A percentile compares a stretch with the other conserved stretches of the same genome.
Evolutionary conservation across 768 basidiomycete species (phyloP).

Genomic region (Pleurotus ostreatus): DNA sequence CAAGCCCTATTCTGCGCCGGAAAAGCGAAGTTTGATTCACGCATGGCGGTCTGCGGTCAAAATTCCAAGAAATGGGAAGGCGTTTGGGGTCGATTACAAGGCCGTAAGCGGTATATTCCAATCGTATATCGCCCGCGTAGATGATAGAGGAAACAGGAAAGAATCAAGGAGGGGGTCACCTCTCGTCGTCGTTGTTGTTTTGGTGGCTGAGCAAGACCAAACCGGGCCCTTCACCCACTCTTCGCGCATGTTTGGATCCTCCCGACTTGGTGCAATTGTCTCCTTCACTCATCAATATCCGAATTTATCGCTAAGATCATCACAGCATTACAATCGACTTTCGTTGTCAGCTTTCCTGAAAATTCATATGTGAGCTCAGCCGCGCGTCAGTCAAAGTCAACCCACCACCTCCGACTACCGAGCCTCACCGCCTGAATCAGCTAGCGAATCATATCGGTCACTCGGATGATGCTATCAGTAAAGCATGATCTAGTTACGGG

Average conservation of each 20-base stretch:
- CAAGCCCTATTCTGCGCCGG: slow-evolving; percentile 93
- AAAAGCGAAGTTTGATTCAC: slow-evolving; percentile 94
- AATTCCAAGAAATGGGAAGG: background rate
- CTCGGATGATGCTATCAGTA: no score
- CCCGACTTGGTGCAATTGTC: background rate
- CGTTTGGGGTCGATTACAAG: background rate
- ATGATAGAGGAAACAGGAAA: background rate
- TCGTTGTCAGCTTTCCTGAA: no score
- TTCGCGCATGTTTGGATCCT: background rate
- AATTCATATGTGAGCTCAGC: no score
- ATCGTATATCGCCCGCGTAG: background rate
- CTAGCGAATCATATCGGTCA: no score
- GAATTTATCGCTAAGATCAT: no score
- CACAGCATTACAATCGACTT: no score
- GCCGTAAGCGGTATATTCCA: background rate
- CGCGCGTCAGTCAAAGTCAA: no score
- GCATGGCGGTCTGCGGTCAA: slow-evolving; percentile 46
- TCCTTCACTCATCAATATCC: background rate
- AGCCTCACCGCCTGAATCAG: no score
- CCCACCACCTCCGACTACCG: no score
- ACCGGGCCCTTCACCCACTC: slow-evolving; percentile 1
- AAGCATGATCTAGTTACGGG: no score
- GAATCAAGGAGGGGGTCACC: background rate
- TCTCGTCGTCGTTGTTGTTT: slow-evolving; percentile 4
- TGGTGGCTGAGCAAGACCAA: slow-evolving; percentile 6